Evolutionary conservation across 352 stramenopile species (phyloP), one percentile per base, ranked within the genome.

Genomic region (Aphanomyces invadans): DNA sequence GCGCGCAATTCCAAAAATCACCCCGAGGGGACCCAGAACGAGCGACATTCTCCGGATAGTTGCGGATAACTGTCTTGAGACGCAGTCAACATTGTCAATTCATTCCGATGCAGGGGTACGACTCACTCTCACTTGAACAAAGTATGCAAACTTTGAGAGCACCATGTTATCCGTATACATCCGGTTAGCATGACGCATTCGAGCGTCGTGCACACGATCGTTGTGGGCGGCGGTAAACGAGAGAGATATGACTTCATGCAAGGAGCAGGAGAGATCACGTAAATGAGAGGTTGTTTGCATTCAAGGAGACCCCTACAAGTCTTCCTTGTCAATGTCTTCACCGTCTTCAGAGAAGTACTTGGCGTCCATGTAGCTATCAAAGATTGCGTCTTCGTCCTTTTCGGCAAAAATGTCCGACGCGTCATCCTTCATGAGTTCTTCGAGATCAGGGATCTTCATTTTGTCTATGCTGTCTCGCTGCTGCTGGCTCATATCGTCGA

Each of bases 401-500:
- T 76, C 69, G 11, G 76, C 2, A 28, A 49, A 45, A 53, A 68
- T 71, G 21, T 73, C 42, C 1, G 45, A 32, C 17, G 44, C 81
- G 0, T 95, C 85, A 15, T 91, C 86, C 68, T 88, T 86, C 49
- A 96, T 70, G 57, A 94, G 77, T 49, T 95, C 86, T 68, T 90
- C 76, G 4, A 95, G 79, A 53, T 93, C 85, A 1, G 86, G 82
- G 36, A 95, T 80, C 78, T 97, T 98, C 66, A 97, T 88, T 70
- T 87, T 94, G 76, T 99, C 96, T 76, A 99, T 98, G 76, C 98
- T 97, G 74, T 98, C 95, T 74, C 98, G 97, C 70, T 97, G 89
- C 76, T 97, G 94, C 71, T 99, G 95, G 28, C 94, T 97, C 71
- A 99, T 98, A 76, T 99, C 96, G 42, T 90, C 97, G 48, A 99